Conservation (phyloP, 202 grass and related monocot genomes). For the Zoysia matrella region DNA sequence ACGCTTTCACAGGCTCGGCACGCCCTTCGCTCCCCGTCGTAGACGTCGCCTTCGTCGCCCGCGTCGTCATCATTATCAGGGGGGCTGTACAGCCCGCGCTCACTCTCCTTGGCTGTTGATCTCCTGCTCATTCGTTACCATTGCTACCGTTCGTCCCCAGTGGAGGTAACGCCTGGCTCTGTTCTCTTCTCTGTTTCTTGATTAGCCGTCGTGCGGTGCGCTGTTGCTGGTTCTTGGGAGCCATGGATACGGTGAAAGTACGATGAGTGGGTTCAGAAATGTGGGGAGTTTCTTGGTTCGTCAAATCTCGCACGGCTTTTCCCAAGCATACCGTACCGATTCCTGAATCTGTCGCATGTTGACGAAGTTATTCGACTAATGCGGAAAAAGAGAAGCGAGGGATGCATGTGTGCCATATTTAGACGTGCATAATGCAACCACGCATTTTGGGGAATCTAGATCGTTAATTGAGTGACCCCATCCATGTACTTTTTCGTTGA, state of each 20-base stretch:
- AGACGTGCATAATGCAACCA: not conserved
- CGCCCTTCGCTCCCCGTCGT: slow-evolving; percentile 40
- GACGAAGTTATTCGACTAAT: slow-evolving; percentile 17
- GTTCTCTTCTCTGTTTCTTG: not conserved
- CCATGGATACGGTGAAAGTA: not conserved
- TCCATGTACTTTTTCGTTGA: not conserved
- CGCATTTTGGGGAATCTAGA: not conserved
- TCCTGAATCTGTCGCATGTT: slow-evolving; percentile 22
- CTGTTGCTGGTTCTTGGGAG: not conserved
- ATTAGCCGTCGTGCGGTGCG: not conserved
- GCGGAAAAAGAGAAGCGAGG: not conserved
- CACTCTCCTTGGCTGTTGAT: slow-evolving; percentile 3
- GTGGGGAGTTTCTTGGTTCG: slow-evolving; percentile 19
- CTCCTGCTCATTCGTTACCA: slow-evolving; percentile 7
- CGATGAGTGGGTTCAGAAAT: not conserved
- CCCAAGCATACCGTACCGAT: not conserved
- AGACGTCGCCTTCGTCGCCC: slow-evolving; percentile 47
- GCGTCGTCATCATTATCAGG: slow-evolving; percentile 26
- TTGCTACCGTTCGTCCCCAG: slow-evolving; percentile 26
- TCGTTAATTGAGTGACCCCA: not conserved
- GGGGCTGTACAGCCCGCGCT: not conserved
- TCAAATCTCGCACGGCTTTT: slow-evolving; percentile 25
- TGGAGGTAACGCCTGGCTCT: not conserved
- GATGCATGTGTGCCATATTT: not conserved
- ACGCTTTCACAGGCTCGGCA: slow-evolving; percentile 38